phyloP scores from a whole-genome alignment of 495 filamentous ascomycete genomes.

The Talaromyces nanjingensis region DNA sequence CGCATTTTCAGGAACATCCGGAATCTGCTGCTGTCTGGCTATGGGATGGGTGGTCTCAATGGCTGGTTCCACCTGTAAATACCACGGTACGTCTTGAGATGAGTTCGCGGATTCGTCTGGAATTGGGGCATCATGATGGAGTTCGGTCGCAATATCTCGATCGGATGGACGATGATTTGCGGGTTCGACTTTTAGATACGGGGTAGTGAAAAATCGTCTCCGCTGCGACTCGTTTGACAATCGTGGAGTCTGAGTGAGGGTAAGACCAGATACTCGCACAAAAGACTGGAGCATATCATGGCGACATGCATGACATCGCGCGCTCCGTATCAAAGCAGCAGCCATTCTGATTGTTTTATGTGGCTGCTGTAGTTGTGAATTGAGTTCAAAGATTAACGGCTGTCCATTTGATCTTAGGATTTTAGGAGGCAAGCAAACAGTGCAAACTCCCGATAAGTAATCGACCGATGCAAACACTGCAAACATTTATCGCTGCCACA shows the following conservation, averaged over 20 bases:
- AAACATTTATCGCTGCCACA: not conserved
- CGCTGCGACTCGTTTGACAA: slow-evolving; percentile 13
- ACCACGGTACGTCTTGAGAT: slow-evolving; percentile 62
- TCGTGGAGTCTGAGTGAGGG: slow-evolving; percentile 16
- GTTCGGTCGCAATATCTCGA: not conserved
- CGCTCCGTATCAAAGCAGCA: slow-evolving; percentile 20
- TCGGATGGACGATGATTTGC: not conserved
- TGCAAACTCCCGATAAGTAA: slow-evolving; percentile 11
- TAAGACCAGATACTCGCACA: slow-evolving; percentile 16
- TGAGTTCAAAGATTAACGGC: not conserved
- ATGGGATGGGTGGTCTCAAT: slow-evolving; percentile 41
- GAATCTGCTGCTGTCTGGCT: slow-evolving; percentile 58
- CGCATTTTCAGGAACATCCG: slow-evolving; percentile 64
- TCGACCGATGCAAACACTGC: not conserved
- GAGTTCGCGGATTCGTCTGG: not conserved
- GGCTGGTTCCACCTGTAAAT: slow-evolving; percentile 63
- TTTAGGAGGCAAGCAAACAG: slow-evolving; percentile 13
- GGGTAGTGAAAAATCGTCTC: slow-evolving; percentile 9
- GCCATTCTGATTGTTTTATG: slow-evolving; percentile 19
- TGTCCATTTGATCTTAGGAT: not conserved
- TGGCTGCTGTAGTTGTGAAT: not conserved
- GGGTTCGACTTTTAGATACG: not conserved
- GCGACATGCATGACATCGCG: slow-evolving; percentile 22
- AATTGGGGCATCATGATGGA: not conserved
- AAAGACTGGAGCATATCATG: slow-evolving; percentile 23